These are phyloP conservation scores for Colletotrichum spinosum DNA, from an alignment of 2,329 filamentous ascomycete genomes.

Conservation along the genomic window DNA sequence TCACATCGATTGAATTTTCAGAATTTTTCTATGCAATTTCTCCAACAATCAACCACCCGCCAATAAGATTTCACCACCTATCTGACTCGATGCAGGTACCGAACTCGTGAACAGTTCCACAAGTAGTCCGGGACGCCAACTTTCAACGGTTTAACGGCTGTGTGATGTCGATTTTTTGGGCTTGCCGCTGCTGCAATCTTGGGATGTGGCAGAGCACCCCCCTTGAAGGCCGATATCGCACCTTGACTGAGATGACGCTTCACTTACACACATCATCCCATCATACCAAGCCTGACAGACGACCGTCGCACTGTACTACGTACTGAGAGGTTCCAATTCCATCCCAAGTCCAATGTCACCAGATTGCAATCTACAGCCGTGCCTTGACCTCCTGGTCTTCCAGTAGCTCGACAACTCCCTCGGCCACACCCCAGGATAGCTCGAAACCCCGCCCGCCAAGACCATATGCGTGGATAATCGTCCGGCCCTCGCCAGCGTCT, in stretches of 20 bases:
- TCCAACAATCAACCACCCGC: not conserved
- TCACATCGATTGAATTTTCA: not conserved
- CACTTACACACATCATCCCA: not conserved
- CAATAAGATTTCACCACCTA: not conserved
- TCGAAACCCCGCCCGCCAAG: constrained; percentile 72
- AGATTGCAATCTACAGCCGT: constrained; percentile 6
- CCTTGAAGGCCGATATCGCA: not conserved
- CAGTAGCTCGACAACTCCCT: constrained; percentile 58
- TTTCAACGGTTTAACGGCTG: no score
- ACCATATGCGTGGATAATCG: constrained; percentile 67
- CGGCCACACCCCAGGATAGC: constrained; percentile 69
- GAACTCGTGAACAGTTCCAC: not conserved
- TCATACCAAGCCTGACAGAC: no score
- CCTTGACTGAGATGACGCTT: not conserved
- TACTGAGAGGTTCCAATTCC: no score
- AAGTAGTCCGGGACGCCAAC: not conserved
- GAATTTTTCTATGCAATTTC: not conserved
- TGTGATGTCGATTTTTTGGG: no score
- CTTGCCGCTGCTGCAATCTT: no score
- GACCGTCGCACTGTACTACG: no score
- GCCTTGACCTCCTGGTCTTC: constrained; percentile 1
- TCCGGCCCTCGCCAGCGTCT: constrained; percentile 42
- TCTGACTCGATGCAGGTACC: not conserved
- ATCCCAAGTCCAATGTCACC: not conserved
- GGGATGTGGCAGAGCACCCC: no score